phyloP scores from a whole-genome alignment of 1,139 yeast genomes.

The Blastobotrys arbuscula region DNA sequence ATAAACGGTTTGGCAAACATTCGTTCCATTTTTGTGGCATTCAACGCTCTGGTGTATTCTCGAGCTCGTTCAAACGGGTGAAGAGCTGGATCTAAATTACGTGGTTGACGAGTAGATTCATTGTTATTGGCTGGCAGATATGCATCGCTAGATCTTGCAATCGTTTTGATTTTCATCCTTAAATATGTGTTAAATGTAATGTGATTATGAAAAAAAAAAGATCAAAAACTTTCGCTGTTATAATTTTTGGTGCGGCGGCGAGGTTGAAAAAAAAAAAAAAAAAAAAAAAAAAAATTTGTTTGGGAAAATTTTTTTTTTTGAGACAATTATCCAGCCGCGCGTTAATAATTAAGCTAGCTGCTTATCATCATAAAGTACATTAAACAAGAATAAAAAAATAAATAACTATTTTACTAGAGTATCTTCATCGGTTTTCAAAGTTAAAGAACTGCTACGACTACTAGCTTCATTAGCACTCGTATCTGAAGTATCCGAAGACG shows the following conservation, averaged over 20 bases:
- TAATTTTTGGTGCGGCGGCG: not conserved
- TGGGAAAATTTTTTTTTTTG: too few species aligned
- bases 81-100: conserved; percentile 88
- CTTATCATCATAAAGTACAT: too few species aligned
- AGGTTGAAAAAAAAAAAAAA: not conserved
- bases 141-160: conserved; percentile 82
- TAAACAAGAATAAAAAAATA: not conserved
- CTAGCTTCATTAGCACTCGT: not conserved
- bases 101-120: conserved; percentile 79
- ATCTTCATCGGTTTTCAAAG: not conserved
- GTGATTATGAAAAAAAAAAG: not conserved
- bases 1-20: conserved; percentile 98
- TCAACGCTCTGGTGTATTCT: conserved; percentile 90
- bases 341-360: too few species aligned
- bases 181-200: not conserved
- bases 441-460: conserved; percentile 1
- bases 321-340: not conserved
- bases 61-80: conserved; percentile 97
- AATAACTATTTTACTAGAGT: not conserved
- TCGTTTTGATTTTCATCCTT: conserved; percentile 72
- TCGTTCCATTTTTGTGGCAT: conserved; percentile 91
- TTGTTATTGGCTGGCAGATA: conserved; percentile 90
- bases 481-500: not conserved
- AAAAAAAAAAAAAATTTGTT: not conserved
- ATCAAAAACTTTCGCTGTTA: not conserved